These are phyloP conservation scores for Rhodosporidiobolus odoratus DNA, from an alignment of 768 basidiomycete species.

Conservation along the genomic window DNA sequence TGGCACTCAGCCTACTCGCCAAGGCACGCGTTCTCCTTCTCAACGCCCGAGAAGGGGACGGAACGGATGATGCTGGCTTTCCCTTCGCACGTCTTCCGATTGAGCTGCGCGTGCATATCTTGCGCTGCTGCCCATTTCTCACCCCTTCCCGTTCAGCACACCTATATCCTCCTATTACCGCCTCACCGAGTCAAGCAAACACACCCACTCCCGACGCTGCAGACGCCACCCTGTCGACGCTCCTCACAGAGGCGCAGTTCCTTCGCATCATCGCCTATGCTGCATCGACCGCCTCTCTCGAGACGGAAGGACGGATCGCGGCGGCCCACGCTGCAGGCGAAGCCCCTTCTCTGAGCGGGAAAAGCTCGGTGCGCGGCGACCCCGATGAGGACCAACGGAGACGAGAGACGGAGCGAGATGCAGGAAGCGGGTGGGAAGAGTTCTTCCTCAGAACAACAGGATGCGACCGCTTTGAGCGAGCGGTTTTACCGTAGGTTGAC, in stretches of 20 bases:
- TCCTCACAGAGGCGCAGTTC: conserved; percentile 28
- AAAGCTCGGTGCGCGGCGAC: neutral
- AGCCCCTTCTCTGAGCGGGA: conserved; percentile 16
- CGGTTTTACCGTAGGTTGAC: conserved; percentile 45
- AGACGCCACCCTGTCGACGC: neutral
- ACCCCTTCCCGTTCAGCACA: conserved; percentile 5
- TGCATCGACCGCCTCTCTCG: conserved; percentile 9
- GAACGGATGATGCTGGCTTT: neutral
- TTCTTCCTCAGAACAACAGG: conserved; percentile 11
- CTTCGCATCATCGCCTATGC: conserved; percentile 22
- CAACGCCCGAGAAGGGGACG: neutral
- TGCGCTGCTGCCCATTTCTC: conserved; percentile 27
- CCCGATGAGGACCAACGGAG: neutral
- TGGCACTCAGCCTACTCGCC: conserved; percentile 15
- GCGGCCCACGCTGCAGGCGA: neutral
- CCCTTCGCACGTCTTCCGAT: conserved; percentile 33
- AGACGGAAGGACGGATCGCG: conserved; percentile 4
- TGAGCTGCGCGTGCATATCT: conserved; percentile 34
- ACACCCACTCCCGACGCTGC: rapidly evolving
- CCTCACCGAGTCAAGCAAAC: neutral
- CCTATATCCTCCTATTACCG: conserved; percentile 4
- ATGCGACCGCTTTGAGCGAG: conserved; percentile 30
- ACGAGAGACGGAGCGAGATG: neutral
- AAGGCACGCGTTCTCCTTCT: conserved; percentile 20
- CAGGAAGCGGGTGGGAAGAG: conserved; percentile 24